Percentiles rank a stretch among this genome's conserved stretches.
Conservation (phyloP, 176 grass and related monocot genomes). For the Sorghum bicolor region DNA sequence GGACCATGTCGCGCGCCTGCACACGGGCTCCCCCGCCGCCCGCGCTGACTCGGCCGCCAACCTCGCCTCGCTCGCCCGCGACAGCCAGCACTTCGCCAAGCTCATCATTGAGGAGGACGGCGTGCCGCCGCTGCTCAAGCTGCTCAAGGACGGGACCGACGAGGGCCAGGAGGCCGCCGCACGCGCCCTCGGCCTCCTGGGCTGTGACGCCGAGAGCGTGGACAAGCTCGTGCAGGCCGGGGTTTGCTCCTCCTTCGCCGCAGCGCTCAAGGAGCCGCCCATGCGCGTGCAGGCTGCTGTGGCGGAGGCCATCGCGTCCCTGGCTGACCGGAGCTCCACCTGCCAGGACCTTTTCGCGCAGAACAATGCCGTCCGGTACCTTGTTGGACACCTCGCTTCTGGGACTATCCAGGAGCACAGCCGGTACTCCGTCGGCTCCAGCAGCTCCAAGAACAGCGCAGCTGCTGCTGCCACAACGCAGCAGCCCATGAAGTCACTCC, state of each 20-base stretch:
- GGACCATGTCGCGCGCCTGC: slow-evolving; percentile 63
- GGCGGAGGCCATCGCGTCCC: slow-evolving; percentile 56
- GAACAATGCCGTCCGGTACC: slow-evolving; percentile 66
- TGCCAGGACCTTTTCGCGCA: slow-evolving; percentile 80
- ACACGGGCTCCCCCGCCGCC: slow-evolving; percentile 46
- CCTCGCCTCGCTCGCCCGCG: slow-evolving; percentile 65
- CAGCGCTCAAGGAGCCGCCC: slow-evolving; percentile 64
- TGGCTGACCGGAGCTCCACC: slow-evolving; percentile 44
- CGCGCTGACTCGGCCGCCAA: slow-evolving; percentile 53
- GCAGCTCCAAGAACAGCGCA: slow-evolving; percentile 33
- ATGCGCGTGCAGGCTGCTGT: slow-evolving; percentile 75
- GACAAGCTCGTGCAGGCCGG: slow-evolving; percentile 58
- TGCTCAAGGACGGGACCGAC: slow-evolving; percentile 70
- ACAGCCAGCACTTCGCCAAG: slow-evolving; percentile 69
- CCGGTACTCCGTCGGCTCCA: slow-evolving; percentile 61
- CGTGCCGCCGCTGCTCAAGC: slow-evolving; percentile 56
- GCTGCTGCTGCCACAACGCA: background rate
- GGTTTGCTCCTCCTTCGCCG: slow-evolving; percentile 58
- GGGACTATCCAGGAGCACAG: slow-evolving; percentile 94
- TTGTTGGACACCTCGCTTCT: slow-evolving; percentile 75
- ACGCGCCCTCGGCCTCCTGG: slow-evolving; percentile 54
- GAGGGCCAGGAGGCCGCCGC: slow-evolving; percentile 70
- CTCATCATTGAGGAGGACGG: slow-evolving; percentile 89
- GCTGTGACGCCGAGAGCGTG: slow-evolving; percentile 52
- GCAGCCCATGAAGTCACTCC: slow-evolving; percentile 49